Evolutionary conservation across 257 asterid species (phyloP), one percentile per base, ranked within the genome.

Genomic region (Osmanthus fragrans): DNA sequence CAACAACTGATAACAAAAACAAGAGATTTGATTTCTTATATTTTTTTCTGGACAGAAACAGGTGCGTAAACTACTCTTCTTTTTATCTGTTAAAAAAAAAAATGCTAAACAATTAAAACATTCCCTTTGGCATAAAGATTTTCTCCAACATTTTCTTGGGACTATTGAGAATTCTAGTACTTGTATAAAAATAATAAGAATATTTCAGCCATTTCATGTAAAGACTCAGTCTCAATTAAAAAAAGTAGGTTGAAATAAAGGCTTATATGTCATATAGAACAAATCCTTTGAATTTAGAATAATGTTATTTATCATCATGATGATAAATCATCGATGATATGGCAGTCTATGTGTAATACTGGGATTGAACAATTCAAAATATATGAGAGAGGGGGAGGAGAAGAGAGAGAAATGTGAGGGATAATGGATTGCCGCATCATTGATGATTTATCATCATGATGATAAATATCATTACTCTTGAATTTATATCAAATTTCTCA

Each of bases 61-160:
- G 33, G 72, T 23, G 23, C 36, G 40, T 74, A 78, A 78, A 16
- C 83, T 29, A 69, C 77, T 65, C 80, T 64, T 72, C 81, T 78
- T 74, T 84, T 72, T 79, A 81, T 78, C 72, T 56, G 76, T 40
- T 36, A 37, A 34, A 33, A 15, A 33, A 15, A 34, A n/a, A n/a
- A n/a, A n/a, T n/a, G 42, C 40, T 66, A 51, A 32, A 40, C 75
- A 32, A 54, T 33, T 36, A 60, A 56, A 69, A 68, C 70, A 72
- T 36, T 74, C 54, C 65, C 69, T 29, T 1, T 18, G 75, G 82
- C 82, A 80, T 84, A 84, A 77, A 80, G 80, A 80, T 73, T 70
- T 69, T 79, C 30, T 7, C 15, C 4, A 58, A 58, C 67, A 23
- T 23, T 58, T 58, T 58, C 67, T 58, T 58, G 67, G 67, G 30